Evolutionary conservation across 176 grass and related monocot species (phyloP).

Genomic region (Oryza longistaminata): DNA sequence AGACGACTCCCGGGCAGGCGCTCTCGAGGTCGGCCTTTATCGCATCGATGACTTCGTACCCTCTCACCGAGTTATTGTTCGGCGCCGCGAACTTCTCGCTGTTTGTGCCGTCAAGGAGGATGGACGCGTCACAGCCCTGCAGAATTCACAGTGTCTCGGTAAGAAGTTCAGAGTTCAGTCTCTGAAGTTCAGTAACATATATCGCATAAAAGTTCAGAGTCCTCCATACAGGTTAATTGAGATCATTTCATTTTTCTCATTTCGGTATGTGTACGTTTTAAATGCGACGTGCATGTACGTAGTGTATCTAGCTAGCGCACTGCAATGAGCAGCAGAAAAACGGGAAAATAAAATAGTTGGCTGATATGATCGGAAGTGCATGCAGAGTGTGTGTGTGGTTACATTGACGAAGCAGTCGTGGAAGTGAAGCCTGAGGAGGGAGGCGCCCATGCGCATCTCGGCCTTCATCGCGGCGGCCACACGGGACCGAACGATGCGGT

Average conservation of each 20-base stretch:
- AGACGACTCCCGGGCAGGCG: slow-evolving; percentile 54
- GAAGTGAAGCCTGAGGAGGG: slow-evolving; percentile 84
- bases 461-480: slow-evolving; percentile 48
- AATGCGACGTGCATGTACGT: neutral
- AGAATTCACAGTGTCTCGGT: neutral
- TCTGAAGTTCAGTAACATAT: neutral
- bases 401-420: slow-evolving; percentile 94
- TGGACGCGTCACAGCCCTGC: slow-evolving; percentile 84
- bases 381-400: too few species aligned
- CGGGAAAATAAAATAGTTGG: neutral
- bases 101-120: slow-evolving; percentile 66
- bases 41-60: slow-evolving; percentile 68
- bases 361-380: too few species aligned
- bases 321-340: neutral
- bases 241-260: too few species aligned
- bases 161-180: neutral
- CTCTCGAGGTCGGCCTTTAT: slow-evolving; percentile 80
- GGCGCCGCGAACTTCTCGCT: slow-evolving; percentile 67
- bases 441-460: slow-evolving; percentile 68
- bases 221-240: too few species aligned
- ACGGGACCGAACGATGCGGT: slow-evolving; percentile 43
- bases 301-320: neutral
- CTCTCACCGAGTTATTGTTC: slow-evolving; percentile 67
- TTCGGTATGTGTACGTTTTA: neutral
- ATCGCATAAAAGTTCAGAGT: neutral